Conservation (phyloP, 2,329 filamentous ascomycete species). For the Fusarium phyllophilum region DNA sequence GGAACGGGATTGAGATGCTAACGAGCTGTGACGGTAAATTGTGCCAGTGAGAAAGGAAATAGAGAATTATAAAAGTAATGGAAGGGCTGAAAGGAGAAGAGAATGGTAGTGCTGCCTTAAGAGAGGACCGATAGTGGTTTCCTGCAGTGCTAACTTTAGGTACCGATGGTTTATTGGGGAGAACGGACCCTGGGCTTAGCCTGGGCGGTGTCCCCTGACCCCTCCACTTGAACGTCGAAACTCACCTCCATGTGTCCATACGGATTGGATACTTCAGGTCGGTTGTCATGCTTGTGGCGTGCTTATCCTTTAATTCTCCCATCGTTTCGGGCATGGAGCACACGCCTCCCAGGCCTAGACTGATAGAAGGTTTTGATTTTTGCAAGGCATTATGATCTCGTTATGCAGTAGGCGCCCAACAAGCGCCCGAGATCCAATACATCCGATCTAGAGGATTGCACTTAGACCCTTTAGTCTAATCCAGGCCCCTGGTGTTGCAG, state of each 20-base stretch:
- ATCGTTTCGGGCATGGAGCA: constrained; percentile 41
- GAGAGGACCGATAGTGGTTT: constrained; percentile 24
- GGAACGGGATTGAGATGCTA: neutral
- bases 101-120: constrained; percentile 33
- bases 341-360: constrained; percentile 34
- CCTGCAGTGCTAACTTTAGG: constrained; percentile 11
- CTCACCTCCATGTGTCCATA: neutral
- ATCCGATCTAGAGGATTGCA: neutral
- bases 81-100: constrained; percentile 29
- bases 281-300: constrained; percentile 20
- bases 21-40: neutral
- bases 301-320: constrained; percentile 12
- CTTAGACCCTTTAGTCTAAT: constrained; percentile 22
- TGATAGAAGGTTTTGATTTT: constrained; percentile 16
- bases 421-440: constrained; percentile 24
- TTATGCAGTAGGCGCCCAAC: constrained; percentile 34
- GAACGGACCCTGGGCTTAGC: constrained; percentile 38
- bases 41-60: neutral
- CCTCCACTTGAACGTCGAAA: constrained; percentile 12
- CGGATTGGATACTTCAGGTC: neutral
- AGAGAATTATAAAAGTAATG: constrained; percentile 5
- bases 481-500: constrained; percentile 26
- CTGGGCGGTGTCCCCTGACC: constrained; percentile 33
- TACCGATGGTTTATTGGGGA: constrained; percentile 25
- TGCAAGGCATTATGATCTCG: constrained; percentile 13